Conservation (phyloP, 2,329 filamentous ascomycete species). For the Aureobasidium subglaciale region DNA sequence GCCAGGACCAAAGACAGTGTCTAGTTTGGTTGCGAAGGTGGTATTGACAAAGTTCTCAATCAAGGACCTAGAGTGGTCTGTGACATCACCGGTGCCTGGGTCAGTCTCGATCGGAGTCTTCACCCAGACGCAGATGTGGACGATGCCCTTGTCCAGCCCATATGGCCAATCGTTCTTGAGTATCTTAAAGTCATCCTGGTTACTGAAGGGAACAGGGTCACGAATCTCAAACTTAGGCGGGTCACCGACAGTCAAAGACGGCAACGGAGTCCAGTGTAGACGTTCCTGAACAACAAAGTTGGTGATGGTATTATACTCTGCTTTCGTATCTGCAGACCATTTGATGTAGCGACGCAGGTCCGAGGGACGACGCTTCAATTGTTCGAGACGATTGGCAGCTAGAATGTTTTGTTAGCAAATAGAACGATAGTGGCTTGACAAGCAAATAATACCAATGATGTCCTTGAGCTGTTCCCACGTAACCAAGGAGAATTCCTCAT, state of each 20-base stretch:
- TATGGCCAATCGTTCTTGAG: constrained; percentile 60
- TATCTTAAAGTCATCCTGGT: constrained; percentile 49
- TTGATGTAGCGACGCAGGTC: constrained; percentile 53
- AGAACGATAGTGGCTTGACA: neutral
- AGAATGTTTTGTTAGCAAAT: neutral
- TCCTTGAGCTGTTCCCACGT: constrained; percentile 46
- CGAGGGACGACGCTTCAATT: constrained; percentile 53
- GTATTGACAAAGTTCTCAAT: constrained; percentile 44
- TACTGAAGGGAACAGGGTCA: constrained; percentile 47
- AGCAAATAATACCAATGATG: constrained; percentile 41
- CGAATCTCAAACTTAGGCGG: constrained; percentile 35
- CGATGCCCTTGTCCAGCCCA: constrained; percentile 47
- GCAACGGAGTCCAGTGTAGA: constrained; percentile 43
- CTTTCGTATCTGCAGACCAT: constrained; percentile 50
- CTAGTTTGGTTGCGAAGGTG: constrained; percentile 43
- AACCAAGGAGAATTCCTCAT: constrained; percentile 46
- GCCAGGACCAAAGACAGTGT: constrained; percentile 17
- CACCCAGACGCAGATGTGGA: constrained; percentile 52
- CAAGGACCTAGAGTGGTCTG: constrained; percentile 39
- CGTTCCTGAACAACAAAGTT: constrained; percentile 50
- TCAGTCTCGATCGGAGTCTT: constrained; percentile 44
- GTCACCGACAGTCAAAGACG: constrained; percentile 13
- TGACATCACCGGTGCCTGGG: constrained; percentile 42
- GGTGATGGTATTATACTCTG: constrained; percentile 49
- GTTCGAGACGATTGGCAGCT: constrained; percentile 46